phyloP scores from a whole-genome alignment of 139 green algal species.

The Micromonas pusilla region DNA sequence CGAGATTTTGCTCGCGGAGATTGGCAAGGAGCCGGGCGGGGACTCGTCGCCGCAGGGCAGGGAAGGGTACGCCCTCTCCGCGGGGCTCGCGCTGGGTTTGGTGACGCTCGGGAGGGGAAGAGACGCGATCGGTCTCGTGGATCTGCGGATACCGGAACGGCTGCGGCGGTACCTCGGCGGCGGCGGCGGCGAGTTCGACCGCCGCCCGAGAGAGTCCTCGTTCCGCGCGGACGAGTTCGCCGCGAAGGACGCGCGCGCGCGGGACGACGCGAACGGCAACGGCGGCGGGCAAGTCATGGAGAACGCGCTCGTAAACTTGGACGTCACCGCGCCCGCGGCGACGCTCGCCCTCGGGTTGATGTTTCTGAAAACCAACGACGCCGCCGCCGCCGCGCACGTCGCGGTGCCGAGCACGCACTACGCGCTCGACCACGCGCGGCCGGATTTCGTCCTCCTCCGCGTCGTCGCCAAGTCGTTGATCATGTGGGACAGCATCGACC shows the following conservation, averaged over 20 bases:
- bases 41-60: slow-evolving; percentile 47
- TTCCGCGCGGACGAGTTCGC: not conserved
- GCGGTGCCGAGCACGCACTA: slow-evolving; percentile 57
- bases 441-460: slow-evolving; percentile 80
- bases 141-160: slow-evolving; percentile 67
- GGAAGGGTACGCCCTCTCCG: slow-evolving; percentile 82
- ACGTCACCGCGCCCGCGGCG: slow-evolving; percentile 75
- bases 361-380: slow-evolving; percentile 59
- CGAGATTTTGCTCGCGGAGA: slow-evolving; percentile 83
- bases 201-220: not conserved
- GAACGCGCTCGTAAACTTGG: slow-evolving; percentile 63
- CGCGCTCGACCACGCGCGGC: slow-evolving; percentile 66
- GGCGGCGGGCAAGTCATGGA: slow-evolving; percentile 66
- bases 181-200: slow-evolving; percentile 12
- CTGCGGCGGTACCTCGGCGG: slow-evolving; percentile 66
- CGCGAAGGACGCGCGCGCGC: not conserved
- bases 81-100: slow-evolving; percentile 83
- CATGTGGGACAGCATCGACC: slow-evolving; percentile 32
- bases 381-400: slow-evolving; percentile 54
- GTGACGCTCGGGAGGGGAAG: slow-evolving; percentile 70
- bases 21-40: slow-evolving; percentile 55
- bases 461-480: slow-evolving; percentile 52
- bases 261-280: not conserved
- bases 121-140: slow-evolving; percentile 53
- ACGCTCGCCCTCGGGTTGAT: slow-evolving; percentile 83